Evolutionary conservation across 768 basidiomycete species (phyloP), one percentile per base, ranked within the genome.

Genomic region (Leccinellum luteum): DNA sequence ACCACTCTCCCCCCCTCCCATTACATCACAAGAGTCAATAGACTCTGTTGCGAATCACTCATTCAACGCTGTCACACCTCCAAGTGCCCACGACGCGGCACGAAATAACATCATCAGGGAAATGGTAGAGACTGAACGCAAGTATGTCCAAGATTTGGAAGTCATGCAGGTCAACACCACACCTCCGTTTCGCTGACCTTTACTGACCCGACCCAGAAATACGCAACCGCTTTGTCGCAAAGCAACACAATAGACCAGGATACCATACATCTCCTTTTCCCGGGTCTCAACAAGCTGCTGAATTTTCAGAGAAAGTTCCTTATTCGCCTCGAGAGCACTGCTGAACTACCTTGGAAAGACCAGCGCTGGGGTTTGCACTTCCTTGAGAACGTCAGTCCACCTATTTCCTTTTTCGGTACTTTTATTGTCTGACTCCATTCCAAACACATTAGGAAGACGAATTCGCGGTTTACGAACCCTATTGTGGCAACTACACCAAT

Each of bases 291-390:
- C 79, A 90, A 93, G 70, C 82, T 99, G 30, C 82, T 98, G 65
- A 98, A 99, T 73, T 97, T 98, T 68, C 97, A 98, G 72, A 85
- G 94, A 63, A 87, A 89, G 70, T 95, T 96, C 74, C 85, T 95
- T 53, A 94, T 95, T 73, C 87, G 86, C 35, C 78, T 96, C 35
- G 94, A 97, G 72, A 85, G 86, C 64, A 93, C 86, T 9, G 89
- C 89, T 38, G 92, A 93, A 72, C 74, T 85, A 60, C 79, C 89
- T 43, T 92, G 90, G 85, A 84, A 81, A 64, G 87, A 90, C 57
- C 92, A 95, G 70, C 84, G 86, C 38, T 97, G 94, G 90, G 94
- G 94, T 19, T 77, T 84, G 60, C 83, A 85, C 59, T 97, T 96
- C 76, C 74, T 89, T 25, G 87, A 92, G 68, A 87, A 85, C 68